Conservation (phyloP, 768 basidiomycete genomes). For the Austroboletus eburneus region DNA sequence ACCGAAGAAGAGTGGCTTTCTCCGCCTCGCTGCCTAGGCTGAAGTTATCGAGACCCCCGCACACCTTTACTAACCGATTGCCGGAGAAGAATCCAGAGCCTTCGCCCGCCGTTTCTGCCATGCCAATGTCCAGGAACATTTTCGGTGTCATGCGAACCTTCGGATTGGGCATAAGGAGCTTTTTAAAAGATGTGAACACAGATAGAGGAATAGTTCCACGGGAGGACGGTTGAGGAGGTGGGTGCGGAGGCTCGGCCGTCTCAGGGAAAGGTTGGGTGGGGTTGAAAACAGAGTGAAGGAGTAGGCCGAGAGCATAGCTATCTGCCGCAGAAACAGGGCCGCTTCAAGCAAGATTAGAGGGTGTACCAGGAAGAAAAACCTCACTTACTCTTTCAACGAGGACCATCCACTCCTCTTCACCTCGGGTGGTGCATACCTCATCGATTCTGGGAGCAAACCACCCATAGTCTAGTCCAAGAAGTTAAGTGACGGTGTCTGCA, state of each 20-base stretch:
- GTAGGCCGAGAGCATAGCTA: conserved; percentile 82
- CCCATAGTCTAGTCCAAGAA: conserved; percentile 61
- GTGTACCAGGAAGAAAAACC: neutral
- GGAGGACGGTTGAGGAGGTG: conserved; percentile 70
- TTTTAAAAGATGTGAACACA: conserved; percentile 80
- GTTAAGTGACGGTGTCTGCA: conserved; percentile 18
- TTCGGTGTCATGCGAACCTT: conserved; percentile 74
- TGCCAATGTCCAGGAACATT: conserved; percentile 75
- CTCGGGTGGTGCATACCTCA: conserved; percentile 72
- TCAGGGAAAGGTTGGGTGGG: conserved; percentile 68
- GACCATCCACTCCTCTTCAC: conserved; percentile 87
- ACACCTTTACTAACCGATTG: conserved; percentile 83
- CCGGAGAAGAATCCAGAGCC: conserved; percentile 72
- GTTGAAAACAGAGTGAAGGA: conserved; percentile 87
- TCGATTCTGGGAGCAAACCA: conserved; percentile 56
- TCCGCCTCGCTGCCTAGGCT: conserved; percentile 77
- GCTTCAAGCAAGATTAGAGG: conserved; percentile 24
- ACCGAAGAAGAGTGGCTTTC: conserved; percentile 70
- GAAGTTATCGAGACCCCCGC: conserved; percentile 82
- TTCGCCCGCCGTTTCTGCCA: conserved; percentile 56
- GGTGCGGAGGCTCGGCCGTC: conserved; percentile 67
- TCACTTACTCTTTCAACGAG: conserved; percentile 68
- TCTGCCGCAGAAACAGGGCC: conserved; percentile 64
- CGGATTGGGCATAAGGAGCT: conserved; percentile 84
- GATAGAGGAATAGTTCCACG: conserved; percentile 71